Conservation (phyloP, 306 rosid genomes). For the Pachyrhizus erosus region DNA sequence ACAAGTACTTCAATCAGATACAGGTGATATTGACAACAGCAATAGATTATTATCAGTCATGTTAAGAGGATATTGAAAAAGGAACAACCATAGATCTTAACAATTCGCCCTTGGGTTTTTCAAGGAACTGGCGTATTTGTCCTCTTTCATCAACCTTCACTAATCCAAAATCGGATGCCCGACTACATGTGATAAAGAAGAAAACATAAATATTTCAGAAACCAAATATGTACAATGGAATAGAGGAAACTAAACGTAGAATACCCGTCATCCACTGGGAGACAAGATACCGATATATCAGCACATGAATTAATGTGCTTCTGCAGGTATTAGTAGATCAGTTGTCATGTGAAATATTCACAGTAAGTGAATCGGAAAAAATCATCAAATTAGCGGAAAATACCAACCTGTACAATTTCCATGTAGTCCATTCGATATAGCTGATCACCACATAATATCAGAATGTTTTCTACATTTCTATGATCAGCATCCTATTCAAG, state of each 20-base stretch:
- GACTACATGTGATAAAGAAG: slow-evolving; percentile 39
- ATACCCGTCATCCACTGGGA: slow-evolving; percentile 62
- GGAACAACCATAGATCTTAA: slow-evolving; percentile 63
- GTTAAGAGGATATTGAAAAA: slow-evolving; percentile 35
- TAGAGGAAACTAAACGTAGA: slow-evolving; percentile 33
- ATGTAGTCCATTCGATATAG: slow-evolving; percentile 65
- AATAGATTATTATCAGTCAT: slow-evolving; percentile 14
- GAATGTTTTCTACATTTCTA: slow-evolving; percentile 56
- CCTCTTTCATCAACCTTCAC: slow-evolving; percentile 63
- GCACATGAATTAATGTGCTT: slow-evolving; percentile 55
- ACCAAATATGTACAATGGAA: background rate
- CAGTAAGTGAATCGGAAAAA: slow-evolving; percentile 31
- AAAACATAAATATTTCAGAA: slow-evolving; percentile 14
- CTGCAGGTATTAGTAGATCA: slow-evolving; percentile 44
- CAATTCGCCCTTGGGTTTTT: slow-evolving; percentile 59
- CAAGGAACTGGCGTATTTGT: slow-evolving; percentile 50
- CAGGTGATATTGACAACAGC: slow-evolving; percentile 26
- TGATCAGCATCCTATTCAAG: slow-evolving; percentile 60
- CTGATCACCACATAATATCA: slow-evolving; percentile 65
- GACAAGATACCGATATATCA: slow-evolving; percentile 60
- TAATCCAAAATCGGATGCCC: slow-evolving; percentile 61
- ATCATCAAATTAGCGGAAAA: background rate
- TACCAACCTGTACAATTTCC: slow-evolving; percentile 55
- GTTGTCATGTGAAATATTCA: slow-evolving; percentile 33
- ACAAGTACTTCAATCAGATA: slow-evolving; percentile 42